Evolutionary conservation across 345 rosid species (phyloP), one percentile per base, ranked within the genome.

Genomic region (Euphorbia peplus): DNA sequence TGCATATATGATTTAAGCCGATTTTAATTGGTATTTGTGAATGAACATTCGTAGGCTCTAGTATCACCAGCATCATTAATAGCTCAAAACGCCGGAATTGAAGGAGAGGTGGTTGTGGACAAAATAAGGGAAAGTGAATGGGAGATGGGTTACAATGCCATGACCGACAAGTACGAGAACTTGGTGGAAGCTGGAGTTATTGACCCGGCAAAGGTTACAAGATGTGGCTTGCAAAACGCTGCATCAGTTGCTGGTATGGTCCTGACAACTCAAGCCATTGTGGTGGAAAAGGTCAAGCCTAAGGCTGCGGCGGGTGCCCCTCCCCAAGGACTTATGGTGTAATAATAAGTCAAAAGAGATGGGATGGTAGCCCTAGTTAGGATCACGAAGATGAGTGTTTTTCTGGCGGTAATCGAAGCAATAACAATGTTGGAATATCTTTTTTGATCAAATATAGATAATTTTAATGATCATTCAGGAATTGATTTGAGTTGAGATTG

Each of bases 221-320:
- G 98, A 82, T 92, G 99, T 70, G 98, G 87, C 1, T 79, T 95
- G 67, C 99, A 95, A 81, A 95, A 95, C 64, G 77, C 99, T 3
- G 90, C 99, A 52, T 92, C 99, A 0, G 96, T 95, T 44, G 98
- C 98, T 0, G 98, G 98, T 60, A 95, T 95, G 99, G 97, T 92
- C 42, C 72, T 95, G 65, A 95, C 98, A 66, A 95, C 99, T 46
- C 99, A 95, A 68, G 99, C 99, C 77, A 95, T 92, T 39, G 98
- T 95, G 8, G 98, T 88, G 0, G 99, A 90, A 70, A 95, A 92
- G 82, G 68, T 66, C 0, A 91, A 83, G 84, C 90, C 91, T 8
- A 93, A 83, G 82, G 75, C 87, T 56, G 42, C 86, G 0, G 84
- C 73, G 0, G 87, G 78, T 29, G 89, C 90, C 32, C 1, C 91